phyloP scores from a whole-genome alignment of 140 eudicot species.

The Bidens hawaiensis region DNA sequence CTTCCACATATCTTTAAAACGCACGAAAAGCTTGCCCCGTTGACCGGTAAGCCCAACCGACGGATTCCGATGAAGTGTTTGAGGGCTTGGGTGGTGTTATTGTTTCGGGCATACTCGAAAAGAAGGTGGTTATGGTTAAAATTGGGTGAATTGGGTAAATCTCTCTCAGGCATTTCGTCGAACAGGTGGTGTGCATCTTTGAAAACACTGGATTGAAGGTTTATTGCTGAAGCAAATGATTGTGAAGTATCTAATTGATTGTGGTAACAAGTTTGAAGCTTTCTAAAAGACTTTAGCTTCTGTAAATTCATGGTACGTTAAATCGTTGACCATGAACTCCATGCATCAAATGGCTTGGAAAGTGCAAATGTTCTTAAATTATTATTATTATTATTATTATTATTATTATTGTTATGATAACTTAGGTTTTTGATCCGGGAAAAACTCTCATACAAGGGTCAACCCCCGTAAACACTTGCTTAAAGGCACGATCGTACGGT shows the following conservation, averaged over 20 bases:
- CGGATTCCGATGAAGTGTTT: conserved; percentile 38
- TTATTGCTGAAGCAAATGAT: conserved; percentile 21
- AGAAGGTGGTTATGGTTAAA: conserved; percentile 53
- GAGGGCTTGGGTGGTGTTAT: conserved; percentile 40
- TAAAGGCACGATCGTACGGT: too few relatives aligned
- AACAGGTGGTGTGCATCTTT: conserved; percentile 45
- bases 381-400: too few relatives aligned
- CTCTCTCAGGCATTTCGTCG: conserved; percentile 47
- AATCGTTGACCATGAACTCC: too few relatives aligned
- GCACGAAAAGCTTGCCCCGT: conserved; percentile 73
- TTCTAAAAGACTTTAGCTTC: conserved; percentile 19
- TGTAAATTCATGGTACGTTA: conserved; percentile 26
- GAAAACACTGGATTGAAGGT: not conserved
- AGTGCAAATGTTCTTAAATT: too few relatives aligned
- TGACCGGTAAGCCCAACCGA: conserved; percentile 41
- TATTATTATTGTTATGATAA: too few relatives aligned
- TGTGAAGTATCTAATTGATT: conserved; percentile 20
- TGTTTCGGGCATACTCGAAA: conserved; percentile 58
- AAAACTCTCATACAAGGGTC: too few relatives aligned
- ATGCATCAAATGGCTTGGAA: too few relatives aligned
- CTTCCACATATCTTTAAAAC: conserved; percentile 66
- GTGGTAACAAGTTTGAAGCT: conserved; percentile 12
- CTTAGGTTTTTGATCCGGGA: too few relatives aligned
- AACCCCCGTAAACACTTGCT: too few relatives aligned
- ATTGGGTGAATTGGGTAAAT: conserved; percentile 21